phyloP scores from a whole-genome alignment of 345 rosid genomes.

The Conringia planisiliqua region DNA sequence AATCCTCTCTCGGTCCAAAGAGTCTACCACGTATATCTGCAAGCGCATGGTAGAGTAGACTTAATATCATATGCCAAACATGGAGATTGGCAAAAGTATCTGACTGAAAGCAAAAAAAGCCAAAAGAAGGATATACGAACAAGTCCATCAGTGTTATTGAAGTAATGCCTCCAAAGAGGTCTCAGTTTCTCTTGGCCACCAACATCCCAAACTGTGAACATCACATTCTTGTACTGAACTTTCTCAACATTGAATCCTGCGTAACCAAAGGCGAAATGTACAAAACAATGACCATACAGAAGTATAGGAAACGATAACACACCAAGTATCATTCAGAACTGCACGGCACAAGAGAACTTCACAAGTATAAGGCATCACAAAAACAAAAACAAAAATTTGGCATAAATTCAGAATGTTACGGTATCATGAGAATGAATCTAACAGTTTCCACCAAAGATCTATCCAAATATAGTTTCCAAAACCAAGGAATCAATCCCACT shows the following conservation, averaged over 20 bases:
- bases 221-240: conserved; percentile 98
- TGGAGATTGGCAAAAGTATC: neutral
- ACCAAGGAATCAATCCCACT: neutral
- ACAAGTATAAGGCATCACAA: neutral
- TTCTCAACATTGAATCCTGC: conserved; percentile 98
- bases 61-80: conserved; percentile 7
- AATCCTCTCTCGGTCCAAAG: conserved; percentile 96
- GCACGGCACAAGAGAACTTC: neutral
- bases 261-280: neutral
- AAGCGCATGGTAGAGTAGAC: conserved; percentile 5
- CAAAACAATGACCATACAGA: neutral
- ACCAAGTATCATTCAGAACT: neutral
- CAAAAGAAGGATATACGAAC: conserved; percentile 37
- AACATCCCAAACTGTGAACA: conserved; percentile 99
- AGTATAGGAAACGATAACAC: neutral
- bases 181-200: conserved; percentile 99
- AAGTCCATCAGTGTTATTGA: conserved; percentile 96
- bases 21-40: conserved; percentile 97
- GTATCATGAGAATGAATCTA: neutral
- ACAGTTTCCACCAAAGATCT: neutral
- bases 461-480: neutral
- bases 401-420: neutral
- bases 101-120: neutral
- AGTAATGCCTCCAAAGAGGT: conserved; percentile 99
- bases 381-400: neutral